phyloP scores from a whole-genome alignment of 2,329 filamentous ascomycete species.

The Pseudogymnoascus sp. region DNA sequence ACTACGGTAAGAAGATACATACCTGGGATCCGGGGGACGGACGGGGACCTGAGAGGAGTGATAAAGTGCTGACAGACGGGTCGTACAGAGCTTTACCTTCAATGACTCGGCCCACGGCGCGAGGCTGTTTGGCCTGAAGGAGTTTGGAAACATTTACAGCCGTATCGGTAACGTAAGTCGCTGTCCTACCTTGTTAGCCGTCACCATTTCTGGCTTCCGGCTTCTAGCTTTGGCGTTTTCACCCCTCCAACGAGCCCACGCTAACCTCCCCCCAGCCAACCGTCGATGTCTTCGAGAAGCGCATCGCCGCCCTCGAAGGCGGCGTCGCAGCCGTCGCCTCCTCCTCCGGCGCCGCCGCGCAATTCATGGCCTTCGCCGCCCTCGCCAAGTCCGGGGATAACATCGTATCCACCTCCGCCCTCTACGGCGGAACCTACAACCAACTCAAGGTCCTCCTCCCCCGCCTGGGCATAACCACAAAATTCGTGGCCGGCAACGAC shows the following conservation, averaged over 20 bases:
- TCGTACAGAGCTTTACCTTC: conserved; percentile 70
- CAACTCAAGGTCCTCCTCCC: conserved; percentile 89
- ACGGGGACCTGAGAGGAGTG: not conserved
- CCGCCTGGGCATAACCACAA: conserved; percentile 77
- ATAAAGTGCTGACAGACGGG: conserved; percentile 10
- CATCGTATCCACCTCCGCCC: conserved; percentile 80
- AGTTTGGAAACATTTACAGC: conserved; percentile 96
- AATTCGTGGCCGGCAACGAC: conserved; percentile 76
- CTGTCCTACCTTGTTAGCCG: not conserved
- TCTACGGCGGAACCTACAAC: conserved; percentile 95
- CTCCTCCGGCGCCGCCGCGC: conserved; percentile 79
- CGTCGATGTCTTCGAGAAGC: conserved; percentile 92
- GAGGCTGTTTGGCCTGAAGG: conserved; percentile 90
- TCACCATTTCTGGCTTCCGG: not conserved
- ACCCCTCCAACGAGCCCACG: not conserved
- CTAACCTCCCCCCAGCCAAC: conserved; percentile 57
- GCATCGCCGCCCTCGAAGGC: conserved; percentile 89
- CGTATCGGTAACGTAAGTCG: conserved; percentile 75
- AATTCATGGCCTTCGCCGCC: conserved; percentile 80
- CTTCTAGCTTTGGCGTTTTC: no score
- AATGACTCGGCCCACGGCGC: conserved; percentile 95
- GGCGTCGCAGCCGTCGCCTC: conserved; percentile 79
- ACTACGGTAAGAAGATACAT: conserved; percentile 53
- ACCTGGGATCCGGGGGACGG: conserved; percentile 1
- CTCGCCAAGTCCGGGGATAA: conserved; percentile 87